A percentile compares a stretch with the other conserved stretches of the same genome.
These are phyloP conservation scores for Globisporangium perplexum DNA, from an alignment of 352 stramenopile species.

Conservation along the genomic window DNA sequence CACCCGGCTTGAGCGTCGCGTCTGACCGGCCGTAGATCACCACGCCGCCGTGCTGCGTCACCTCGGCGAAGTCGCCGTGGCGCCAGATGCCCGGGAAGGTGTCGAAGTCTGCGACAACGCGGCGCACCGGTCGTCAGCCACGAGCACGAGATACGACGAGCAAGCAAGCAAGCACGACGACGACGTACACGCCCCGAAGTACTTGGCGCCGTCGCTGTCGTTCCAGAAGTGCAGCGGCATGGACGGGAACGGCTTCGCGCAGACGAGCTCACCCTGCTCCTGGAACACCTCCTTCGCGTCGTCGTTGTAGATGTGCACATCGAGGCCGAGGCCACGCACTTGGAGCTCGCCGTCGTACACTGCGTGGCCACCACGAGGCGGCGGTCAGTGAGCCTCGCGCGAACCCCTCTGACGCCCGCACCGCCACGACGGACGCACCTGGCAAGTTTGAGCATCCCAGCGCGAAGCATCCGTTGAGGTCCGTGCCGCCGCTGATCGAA, in stretches of 20 bases:
- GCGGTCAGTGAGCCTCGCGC: not conserved
- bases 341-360: slow-evolving; percentile 80
- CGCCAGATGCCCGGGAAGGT: slow-evolving; percentile 71
- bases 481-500: slow-evolving; percentile 80
- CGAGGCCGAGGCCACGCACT: slow-evolving; percentile 69
- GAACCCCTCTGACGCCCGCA: not conserved
- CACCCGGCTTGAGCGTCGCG: slow-evolving; percentile 68
- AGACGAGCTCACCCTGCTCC: slow-evolving; percentile 60
- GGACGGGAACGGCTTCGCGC: slow-evolving; percentile 75
- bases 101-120: slow-evolving; percentile 49
- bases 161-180: not conserved
- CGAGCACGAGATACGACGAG: not conserved
- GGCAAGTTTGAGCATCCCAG: slow-evolving; percentile 68
- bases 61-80: slow-evolving; percentile 78
- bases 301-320: slow-evolving; percentile 73
- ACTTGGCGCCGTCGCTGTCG: slow-evolving; percentile 68
- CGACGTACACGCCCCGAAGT: slow-evolving; percentile 65
- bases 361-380: not conserved
- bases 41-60: slow-evolving; percentile 52
- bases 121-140: not conserved
- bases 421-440: slow-evolving; percentile 22
- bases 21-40: slow-evolving; percentile 78
- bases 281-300: slow-evolving; percentile 38
- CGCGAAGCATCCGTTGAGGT: slow-evolving; percentile 80
- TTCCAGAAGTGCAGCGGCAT: slow-evolving; percentile 84